Evolutionary conservation across 2,329 filamentous ascomycete species (phyloP).

Genomic region (Rasamsonia emersonii): DNA sequence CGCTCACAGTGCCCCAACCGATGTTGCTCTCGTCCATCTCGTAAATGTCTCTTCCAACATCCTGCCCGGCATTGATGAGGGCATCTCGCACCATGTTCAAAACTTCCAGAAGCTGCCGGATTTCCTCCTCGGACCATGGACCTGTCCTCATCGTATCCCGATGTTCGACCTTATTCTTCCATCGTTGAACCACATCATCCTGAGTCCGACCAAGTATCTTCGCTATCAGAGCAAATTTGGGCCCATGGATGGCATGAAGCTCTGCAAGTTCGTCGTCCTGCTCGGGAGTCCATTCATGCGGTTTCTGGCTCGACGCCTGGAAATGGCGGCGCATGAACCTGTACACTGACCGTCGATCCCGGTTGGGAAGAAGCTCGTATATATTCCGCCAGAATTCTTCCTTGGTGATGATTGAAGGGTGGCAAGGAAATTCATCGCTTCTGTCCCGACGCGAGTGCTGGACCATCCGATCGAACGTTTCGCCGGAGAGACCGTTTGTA

Average conservation of each 20-base stretch:
- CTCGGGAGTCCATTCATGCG: constrained; percentile 30
- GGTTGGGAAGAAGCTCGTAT: constrained; percentile 25
- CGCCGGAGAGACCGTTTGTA: constrained; percentile 12
- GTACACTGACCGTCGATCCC: constrained; percentile 30
- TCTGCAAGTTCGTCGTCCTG: constrained; percentile 33
- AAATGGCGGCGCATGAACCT: constrained; percentile 38
- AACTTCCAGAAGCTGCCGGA: constrained; percentile 17
- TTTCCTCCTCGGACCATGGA: constrained; percentile 29
- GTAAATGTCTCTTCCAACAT: constrained; percentile 27
- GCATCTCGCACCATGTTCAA: constrained; percentile 18
- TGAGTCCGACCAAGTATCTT: constrained; percentile 28
- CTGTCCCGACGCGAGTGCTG: constrained; percentile 24
- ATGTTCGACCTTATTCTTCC: constrained; percentile 34
- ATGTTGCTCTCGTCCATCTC: constrained; percentile 26
- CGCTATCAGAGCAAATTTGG: constrained; percentile 30
- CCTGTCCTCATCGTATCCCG: constrained; percentile 26
- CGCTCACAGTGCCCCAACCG: constrained; percentile 24
- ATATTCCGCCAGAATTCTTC: constrained; percentile 29
- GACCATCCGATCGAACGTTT: constrained; percentile 24
- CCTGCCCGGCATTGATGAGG: constrained; percentile 10
- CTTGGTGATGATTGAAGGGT: constrained; percentile 15
- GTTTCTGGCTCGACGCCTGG: constrained; percentile 27
- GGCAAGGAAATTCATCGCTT: constrained; percentile 15
- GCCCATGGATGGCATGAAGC: constrained; percentile 22
- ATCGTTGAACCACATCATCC: constrained; percentile 35